Base-by-base conservation (phyloP, 257 asterid species). In the Nyctanthes arbortristis region DNA sequence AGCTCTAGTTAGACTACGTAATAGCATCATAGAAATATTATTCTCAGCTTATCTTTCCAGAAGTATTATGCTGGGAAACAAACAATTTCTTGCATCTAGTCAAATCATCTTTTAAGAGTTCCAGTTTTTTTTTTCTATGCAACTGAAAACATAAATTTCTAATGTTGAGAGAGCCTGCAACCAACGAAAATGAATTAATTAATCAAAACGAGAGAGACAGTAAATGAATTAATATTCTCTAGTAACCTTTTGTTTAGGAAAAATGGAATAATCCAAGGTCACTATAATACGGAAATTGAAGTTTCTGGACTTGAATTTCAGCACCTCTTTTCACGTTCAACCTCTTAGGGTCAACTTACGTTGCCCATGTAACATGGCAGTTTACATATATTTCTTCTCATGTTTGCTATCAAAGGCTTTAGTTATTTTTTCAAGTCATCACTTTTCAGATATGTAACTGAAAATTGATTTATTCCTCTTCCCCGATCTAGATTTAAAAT, bases 401-500 rank as follows among this genome's bases (percentile, higher is more conserved):
- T 16, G 52, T 40, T 20, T 22, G 7, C 9, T 43, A 43, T 1
- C 22, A 9, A 43, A 16, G 14, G 24, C 54, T 16, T 43, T 1
- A 6, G 54, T 43, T 16, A 45, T 45, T 24, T 45, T 22, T 24
- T 45, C 55, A 45, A 45, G 55, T 45, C 55, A n/a, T n/a, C n/a
- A n/a, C n/a, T n/a, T n/a, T 45, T 45, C 55, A 45, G 55, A 45
- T 45, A n/a, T n/a, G 55, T 45, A 45, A n/a, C n/a, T 45, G 55
- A 16, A 43, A 45, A n/a, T 45, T n/a, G 3, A n/a, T 45, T 45
- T 45, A n/a, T 45, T 45, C 6, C 22, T 43, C 54, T 45, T 8
- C 8, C 55, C 55, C 7, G 4, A 14, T 4, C 55, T 16, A n/a
- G 55, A 45, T 9, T 45, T 45, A 4, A 45, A 45, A 45, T 45